Evolutionary conservation across 192 early-diverging fungal species (phyloP), one percentile per base, ranked within the genome.

Genomic region (Ambispora gerdemannii): DNA sequence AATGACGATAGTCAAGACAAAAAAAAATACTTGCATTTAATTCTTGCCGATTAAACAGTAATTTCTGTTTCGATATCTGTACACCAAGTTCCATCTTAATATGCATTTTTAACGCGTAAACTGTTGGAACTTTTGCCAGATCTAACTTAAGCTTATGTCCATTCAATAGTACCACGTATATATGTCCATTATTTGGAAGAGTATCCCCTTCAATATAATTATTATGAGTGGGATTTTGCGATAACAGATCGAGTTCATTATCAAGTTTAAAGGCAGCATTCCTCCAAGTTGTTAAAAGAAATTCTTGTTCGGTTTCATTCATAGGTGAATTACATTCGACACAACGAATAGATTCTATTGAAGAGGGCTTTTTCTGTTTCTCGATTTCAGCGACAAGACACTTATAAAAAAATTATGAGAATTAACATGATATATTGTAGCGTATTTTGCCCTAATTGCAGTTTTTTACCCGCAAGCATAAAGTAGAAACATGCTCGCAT

Each of bases 101-200:
- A 4, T 22, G 24, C 20, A 11, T 33, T 33, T 50, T 35, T 33
- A 72, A 53, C 32, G 35, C 56, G 13, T 19, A n/a, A 19, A 72
- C 33, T 4, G 59, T 63, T 25, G 24, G 24, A 17, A 63, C 28
- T 3, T 64, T 19, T 24, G 47, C 35, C 3, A 35, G n/a, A 10
- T 38, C n/a, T 13, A 72, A 31, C 19, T 22, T 17, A 43, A 38
- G 31, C 50, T 53, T 60, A 17, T 34, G 27, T 3, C 70, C 70
- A 72, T 47, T 67, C 25, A 72, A 22, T 25, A 67, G 33, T n/a
- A 67, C 61, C 2, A 72, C 63, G 25, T 50, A 72, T 50, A 72
- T 34, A 2, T 51, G 47, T 52, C 64, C 64, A 24, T 50, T 31
- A 50, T 22, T 4, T 51, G 3, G 0, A 52, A 22, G 49, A 20